Evolutionary conservation across 1,284 basidiomycete species (phyloP).

Genomic region (Ceratorhiza oryzae-sativae): DNA sequence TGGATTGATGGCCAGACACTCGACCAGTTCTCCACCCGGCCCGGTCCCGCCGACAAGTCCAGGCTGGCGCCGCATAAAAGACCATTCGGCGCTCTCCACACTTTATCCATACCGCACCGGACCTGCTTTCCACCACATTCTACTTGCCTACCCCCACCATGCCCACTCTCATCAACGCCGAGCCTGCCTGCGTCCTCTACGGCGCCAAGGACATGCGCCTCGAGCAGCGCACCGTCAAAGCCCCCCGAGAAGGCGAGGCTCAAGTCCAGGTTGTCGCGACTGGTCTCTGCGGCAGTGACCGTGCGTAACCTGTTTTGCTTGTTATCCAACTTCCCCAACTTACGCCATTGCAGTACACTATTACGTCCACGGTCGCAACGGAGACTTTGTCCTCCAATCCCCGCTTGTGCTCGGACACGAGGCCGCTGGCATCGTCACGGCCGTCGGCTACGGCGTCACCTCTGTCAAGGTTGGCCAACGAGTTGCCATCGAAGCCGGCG

Average conservation of each 20-base stretch:
- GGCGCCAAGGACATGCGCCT: conserved; percentile 74
- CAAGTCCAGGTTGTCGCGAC: conserved; percentile 81
- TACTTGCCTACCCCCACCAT: conserved; percentile 51
- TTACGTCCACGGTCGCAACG: conserved; percentile 87
- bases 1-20: not conserved
- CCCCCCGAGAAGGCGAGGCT: conserved; percentile 70
- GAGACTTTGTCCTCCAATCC: conserved; percentile 84
- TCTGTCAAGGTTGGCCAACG: conserved; percentile 79
- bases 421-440: conserved; percentile 81
- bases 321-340: not conserved
- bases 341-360: conserved; percentile 73
- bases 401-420: conserved; percentile 93
- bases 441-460: conserved; percentile 68
- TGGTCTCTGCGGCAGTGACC: conserved; percentile 90
- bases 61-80: conserved; percentile 41
- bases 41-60: not conserved
- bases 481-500: conserved; percentile 93
- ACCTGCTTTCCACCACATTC: conserved; percentile 14
- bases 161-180: conserved; percentile 63
- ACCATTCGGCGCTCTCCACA: conserved; percentile 26
- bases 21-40: not conserved
- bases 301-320: conserved; percentile 57
- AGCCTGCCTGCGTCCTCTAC: conserved; percentile 72
- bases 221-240: conserved; percentile 71
- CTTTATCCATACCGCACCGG: conserved; percentile 40